Conservation (phyloP, 179 eudicot genomes). For the Camellia oleifera region DNA sequence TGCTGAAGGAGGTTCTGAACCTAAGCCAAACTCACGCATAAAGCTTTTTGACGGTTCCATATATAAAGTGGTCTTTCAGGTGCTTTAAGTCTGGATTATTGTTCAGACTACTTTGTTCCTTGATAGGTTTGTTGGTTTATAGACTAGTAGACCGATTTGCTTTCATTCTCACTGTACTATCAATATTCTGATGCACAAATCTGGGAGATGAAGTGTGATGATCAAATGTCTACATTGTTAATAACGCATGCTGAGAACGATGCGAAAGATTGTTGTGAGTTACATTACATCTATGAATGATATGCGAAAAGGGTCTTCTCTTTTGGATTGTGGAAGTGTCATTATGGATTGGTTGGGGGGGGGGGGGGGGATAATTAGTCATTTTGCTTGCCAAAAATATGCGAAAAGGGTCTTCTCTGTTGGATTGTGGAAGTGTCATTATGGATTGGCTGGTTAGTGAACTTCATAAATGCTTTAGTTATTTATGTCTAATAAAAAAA, state of each 20-base stretch:
- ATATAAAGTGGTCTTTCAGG: neutral
- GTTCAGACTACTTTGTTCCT: neutral
- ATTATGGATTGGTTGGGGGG: too few species aligned
- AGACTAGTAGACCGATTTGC: neutral
- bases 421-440: neutral
- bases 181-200: neutral
- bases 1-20: conserved; percentile 49
- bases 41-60: conserved; percentile 5
- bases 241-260: neutral
- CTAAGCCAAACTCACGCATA: conserved; percentile 36
- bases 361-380: neutral
- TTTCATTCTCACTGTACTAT: neutral
- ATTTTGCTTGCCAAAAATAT: conserved; percentile 3
- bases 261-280: neutral
- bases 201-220: too few species aligned
- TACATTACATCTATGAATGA: neutral
- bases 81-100: neutral
- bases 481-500: too few species aligned
- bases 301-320: neutral
- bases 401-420: neutral
- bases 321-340: too few species aligned
- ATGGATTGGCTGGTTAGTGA: neutral
- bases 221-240: too few species aligned
- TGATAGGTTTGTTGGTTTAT: neutral
- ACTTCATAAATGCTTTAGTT: neutral